A percentile compares a stretch with the other conserved stretches of the same genome.
These are phyloP conservation scores for Saccharum hybrid DNA, from an alignment of 202 grass and related monocot species.

Conservation along the genomic window DNA sequence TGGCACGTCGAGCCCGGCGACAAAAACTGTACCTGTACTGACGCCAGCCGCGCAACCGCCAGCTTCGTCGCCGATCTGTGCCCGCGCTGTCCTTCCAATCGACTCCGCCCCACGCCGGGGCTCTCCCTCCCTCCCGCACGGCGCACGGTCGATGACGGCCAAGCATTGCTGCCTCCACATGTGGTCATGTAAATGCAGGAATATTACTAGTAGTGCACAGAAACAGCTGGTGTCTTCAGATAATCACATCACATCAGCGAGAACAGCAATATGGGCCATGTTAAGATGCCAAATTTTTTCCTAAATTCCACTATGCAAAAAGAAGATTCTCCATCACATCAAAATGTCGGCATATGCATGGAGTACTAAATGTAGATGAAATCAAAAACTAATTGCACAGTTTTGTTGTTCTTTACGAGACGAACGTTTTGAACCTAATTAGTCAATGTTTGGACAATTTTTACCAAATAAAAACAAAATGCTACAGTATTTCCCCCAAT, in stretches of 20 bases:
- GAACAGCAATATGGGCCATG: neutral
- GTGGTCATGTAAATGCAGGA: neutral
- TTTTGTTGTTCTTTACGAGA: too few relatives aligned
- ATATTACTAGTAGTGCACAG: neutral
- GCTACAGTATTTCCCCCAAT: too few relatives aligned
- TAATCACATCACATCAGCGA: neutral
- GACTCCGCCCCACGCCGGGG: neutral
- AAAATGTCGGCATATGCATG: too few relatives aligned
- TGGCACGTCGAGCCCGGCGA: conserved; percentile 19
- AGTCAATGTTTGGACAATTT: too few relatives aligned
- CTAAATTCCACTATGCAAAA: too few relatives aligned
- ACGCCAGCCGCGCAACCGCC: neutral
- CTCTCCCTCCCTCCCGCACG: too few relatives aligned
- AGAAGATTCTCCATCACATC: too few relatives aligned
- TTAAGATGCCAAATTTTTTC: too few relatives aligned
- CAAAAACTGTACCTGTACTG: conserved; percentile 19
- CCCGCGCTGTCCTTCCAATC: conserved; percentile 38
- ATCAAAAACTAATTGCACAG: too few relatives aligned
- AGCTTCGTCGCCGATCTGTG: conserved; percentile 30
- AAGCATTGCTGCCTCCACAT: neutral
- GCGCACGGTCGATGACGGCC: neutral
- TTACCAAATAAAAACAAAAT: too few relatives aligned
- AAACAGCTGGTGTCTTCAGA: neutral
- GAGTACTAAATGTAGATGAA: too few relatives aligned
- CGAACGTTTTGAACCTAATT: too few relatives aligned